Percentiles rank a stretch among this genome's conserved stretches.
phyloP scores from a whole-genome alignment of 495 filamentous ascomycete species.

The Penicillium parvum region DNA sequence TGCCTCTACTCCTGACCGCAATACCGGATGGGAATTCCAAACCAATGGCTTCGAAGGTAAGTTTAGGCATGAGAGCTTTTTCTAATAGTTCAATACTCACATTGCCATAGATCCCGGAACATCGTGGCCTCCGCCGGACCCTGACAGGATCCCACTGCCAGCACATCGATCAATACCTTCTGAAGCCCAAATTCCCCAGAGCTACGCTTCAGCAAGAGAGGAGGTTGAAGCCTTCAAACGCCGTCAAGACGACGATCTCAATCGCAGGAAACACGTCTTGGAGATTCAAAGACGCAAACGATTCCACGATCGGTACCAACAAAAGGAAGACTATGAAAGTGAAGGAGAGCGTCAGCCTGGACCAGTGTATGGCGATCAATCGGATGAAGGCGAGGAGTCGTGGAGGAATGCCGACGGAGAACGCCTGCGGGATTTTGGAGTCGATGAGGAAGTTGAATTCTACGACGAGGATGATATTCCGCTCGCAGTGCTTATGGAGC shows the following conservation, averaged over 20 bases:
- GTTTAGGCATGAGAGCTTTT: too few species aligned
- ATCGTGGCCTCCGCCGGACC: slow-evolving; percentile 87
- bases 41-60: slow-evolving; percentile 84
- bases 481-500: slow-evolving; percentile 44
- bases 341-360: slow-evolving; percentile 28
- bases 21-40: slow-evolving; percentile 62
- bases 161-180: slow-evolving; percentile 22
- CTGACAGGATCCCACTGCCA: slow-evolving; percentile 65
- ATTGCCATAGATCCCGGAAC: slow-evolving; percentile 38
- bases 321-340: slow-evolving; percentile 31
- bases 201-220: slow-evolving; percentile 36
- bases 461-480: slow-evolving; percentile 81
- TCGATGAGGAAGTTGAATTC: slow-evolving; percentile 77
- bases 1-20: slow-evolving; percentile 49
- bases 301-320: slow-evolving; percentile 46
- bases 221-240: slow-evolving; percentile 53
- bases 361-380: slow-evolving; percentile 24
- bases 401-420: slow-evolving; percentile 90
- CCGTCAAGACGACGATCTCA: slow-evolving; percentile 52
- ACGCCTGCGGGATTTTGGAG: slow-evolving; percentile 79
- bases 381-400: slow-evolving; percentile 51
- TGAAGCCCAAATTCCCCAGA: slow-evolving; percentile 29
- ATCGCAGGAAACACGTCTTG: slow-evolving; percentile 27
- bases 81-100: too few species aligned
- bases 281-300: slow-evolving; percentile 43